Base-by-base conservation (phyloP, 2,329 filamentous ascomycete species). In the Blastomyces silverae region DNA sequence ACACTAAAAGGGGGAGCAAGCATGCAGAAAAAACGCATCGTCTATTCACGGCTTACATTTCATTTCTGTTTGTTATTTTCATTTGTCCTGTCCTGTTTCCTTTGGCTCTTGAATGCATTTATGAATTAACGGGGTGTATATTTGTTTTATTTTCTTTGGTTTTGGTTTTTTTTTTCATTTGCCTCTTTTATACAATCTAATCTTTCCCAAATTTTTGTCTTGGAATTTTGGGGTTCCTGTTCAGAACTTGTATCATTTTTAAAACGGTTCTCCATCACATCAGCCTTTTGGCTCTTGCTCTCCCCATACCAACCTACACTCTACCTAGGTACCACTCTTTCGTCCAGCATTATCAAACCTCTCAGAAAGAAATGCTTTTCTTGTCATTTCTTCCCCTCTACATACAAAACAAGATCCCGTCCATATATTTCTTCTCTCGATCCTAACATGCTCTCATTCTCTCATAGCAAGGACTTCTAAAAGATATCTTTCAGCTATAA, bases 21-120 rank as follows among this genome's bases (percentile, higher is more conserved):
- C n/a, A 58, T 17, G 11, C 34, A 58, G 31, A 39, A 57, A 46
- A 37, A 46, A 25, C 20, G 15, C n/a, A 58, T 58, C 11, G 25
- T 25, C 37, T 72, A 68, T 66, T 67, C 70, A 63, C 66, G 69
- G 68, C 42, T 44, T 44, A 20, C 62, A 70, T 71, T 71, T 71
- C 73, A 71, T 75, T 72, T 70, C 69, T 70, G 64, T 69, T 70
- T 68, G 68, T 66, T 66, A 70, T 66, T 70, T 68, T 65, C 71
- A 74, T 73, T 73, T 75, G 1, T 37, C 44, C 8, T 63, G 4
- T 52, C 22, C n/a, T 56, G n/a, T 31, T 37, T 31, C 34, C 20
- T 39, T n/a, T 59, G 17, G 39, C 39, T 53, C n/a, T 42, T n/a
- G 48, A 56, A 62, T 42, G 61, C 48, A 34, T 62, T 55, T 55